Evolutionary conservation across 192 early-diverging fungal genomes (phyloP).

Genomic region (Coemansia sp.): DNA sequence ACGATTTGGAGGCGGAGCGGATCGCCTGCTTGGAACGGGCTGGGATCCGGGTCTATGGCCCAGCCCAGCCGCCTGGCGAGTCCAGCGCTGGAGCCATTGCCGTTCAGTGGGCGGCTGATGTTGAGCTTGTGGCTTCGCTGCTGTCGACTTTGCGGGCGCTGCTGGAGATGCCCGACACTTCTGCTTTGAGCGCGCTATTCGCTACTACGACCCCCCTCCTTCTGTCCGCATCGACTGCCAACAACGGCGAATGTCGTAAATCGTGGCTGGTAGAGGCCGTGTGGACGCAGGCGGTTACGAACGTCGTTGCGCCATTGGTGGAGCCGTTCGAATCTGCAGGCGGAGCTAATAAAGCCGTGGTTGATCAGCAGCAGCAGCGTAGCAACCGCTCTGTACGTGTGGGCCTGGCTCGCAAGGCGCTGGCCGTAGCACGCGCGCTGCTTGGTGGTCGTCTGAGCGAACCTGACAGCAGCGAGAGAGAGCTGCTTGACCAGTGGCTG

Average conservation of each 20-base stretch:
- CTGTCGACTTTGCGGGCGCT: not conserved
- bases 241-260: not conserved
- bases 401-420: not conserved
- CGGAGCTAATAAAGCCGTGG: not conserved
- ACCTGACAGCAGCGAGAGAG: not conserved
- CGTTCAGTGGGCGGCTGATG: not conserved
- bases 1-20: conserved; percentile 3
- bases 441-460: not conserved
- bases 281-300: conserved; percentile 12
- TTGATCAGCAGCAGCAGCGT: conserved; percentile 6
- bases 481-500: conserved; percentile 8
- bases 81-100: not conserved
- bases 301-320: not conserved
- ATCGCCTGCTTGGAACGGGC: not conserved
- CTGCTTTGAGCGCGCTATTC: not conserved
- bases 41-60: conserved; percentile 3
- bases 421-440: conserved; percentile 1
- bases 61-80: not conserved
- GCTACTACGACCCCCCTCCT: not conserved
- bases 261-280: conserved; percentile 13
- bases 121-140: not conserved
- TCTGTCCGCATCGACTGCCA: not conserved
- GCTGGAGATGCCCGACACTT: not conserved
- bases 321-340: too few relatives aligned
- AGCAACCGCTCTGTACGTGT: not conserved